A percentile compares a stretch with the other conserved stretches of the same genome.
These are phyloP conservation scores for Calonectria multiphialidica DNA, from an alignment of 2,329 filamentous ascomycete species.

Conservation along the genomic window DNA sequence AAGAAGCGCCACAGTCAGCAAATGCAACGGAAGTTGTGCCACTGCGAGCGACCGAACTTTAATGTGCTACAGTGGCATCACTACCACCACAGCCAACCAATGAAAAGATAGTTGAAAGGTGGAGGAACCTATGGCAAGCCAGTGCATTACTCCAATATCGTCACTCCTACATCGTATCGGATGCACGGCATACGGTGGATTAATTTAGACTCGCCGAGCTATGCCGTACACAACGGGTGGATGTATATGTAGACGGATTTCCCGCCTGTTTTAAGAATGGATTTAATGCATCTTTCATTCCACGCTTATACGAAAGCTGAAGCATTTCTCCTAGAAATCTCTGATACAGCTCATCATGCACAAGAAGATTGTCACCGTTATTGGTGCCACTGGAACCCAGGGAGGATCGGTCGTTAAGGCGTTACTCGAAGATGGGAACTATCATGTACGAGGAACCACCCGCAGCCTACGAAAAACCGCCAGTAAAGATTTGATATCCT, in stretches of 20 bases:
- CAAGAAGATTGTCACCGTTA: slow-evolving; percentile 42
- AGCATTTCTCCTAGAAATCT: too few relatives aligned
- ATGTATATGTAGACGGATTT: neutral
- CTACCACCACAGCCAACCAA: neutral
- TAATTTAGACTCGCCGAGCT: too few relatives aligned
- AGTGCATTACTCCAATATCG: neutral
- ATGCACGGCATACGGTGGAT: neutral
- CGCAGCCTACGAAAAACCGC: slow-evolving; percentile 47
- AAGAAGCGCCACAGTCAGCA: neutral
- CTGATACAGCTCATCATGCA: neutral
- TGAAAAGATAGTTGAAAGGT: neutral
- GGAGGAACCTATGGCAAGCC: neutral
- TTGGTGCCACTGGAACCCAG: slow-evolving; percentile 56
- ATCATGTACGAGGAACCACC: slow-evolving; percentile 54
- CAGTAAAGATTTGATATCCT: slow-evolving; percentile 43
- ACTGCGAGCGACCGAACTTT: neutral
- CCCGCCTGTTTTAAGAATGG: neutral
- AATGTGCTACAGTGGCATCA: neutral
- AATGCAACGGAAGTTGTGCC: neutral
- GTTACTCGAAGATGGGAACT: slow-evolving; percentile 52
- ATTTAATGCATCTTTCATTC: neutral
- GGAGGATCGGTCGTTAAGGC: slow-evolving; percentile 54
- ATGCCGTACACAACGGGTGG: neutral
- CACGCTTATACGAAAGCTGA: neutral
- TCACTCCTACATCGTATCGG: neutral